Base-by-base conservation (phyloP, 495 filamentous ascomycete species). In the Amphirosellinia nigrospora region DNA sequence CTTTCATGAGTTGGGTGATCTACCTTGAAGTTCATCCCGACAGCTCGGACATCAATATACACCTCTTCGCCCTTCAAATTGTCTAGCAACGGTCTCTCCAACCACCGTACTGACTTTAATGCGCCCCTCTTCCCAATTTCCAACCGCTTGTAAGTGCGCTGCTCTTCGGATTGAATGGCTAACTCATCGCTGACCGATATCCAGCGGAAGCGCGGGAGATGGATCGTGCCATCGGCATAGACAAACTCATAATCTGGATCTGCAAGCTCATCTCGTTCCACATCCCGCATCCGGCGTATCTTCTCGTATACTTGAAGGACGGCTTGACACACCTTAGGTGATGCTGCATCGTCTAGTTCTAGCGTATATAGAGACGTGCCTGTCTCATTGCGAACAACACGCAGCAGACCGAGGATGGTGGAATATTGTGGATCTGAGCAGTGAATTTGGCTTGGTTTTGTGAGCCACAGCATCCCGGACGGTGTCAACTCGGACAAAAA, bases 21-120 rank as follows among this genome's bases (percentile, higher is more conserved):
- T 61, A 62, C 66, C 43, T 53, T 69, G 66, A 69, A 69, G 45
- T 69, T 69, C n/a, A 69, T 28, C 2, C 66, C 66, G 0, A 69
- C 58, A 11, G 66, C 66, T 19, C 50, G 38, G 4, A 61, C 30
- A 10, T 59, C 39, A 10, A 68, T 9, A 7, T 59, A 41, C 0
- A 68, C 66, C 26, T 68, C 66, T 1, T 68, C 32, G 6, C 46
- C 64, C 45, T 0, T 55, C 34, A 66, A 66, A 30, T 48, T 38
- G n/a, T 66, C 34, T 8, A 26, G n/a, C 3, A 53, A 30, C 23
- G 48, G 64, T 16, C 48, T 66, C 32, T 56, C 46, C 23, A 53
- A 10, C 66, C 56, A 69, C 8, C 61, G 26, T 26, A 68, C 16
- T 1, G 38, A 30, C 5, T 60, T 61, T 55, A 68, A 48, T 2